phyloP scores from a whole-genome alignment of 768 basidiomycete genomes.

The Tricholoma matsutake region DNA sequence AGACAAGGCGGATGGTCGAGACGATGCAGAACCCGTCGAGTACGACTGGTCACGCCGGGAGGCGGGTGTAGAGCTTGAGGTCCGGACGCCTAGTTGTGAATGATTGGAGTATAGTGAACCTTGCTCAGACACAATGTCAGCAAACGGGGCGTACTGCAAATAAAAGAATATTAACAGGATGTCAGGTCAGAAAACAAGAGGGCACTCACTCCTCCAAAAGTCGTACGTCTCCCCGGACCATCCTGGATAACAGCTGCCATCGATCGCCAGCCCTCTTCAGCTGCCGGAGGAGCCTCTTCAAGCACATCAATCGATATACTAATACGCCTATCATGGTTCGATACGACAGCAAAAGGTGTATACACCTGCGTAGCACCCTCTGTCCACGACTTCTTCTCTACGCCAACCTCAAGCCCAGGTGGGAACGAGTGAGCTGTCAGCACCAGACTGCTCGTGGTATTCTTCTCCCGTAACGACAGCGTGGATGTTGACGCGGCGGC shows the following conservation, averaged over 20 bases:
- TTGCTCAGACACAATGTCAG: slow-evolving; percentile 50
- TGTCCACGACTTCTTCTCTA: slow-evolving; percentile 29
- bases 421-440: slow-evolving; percentile 28
- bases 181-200: slow-evolving; percentile 5
- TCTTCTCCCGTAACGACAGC: slow-evolving; percentile 33
- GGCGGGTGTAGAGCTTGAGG: slow-evolving; percentile 51
- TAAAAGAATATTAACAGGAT: slow-evolving; percentile 9
- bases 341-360: slow-evolving; percentile 10
- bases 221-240: slow-evolving; percentile 30
- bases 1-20: slow-evolving; percentile 48
- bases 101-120: slow-evolving; percentile 65
- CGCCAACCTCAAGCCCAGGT: slow-evolving; percentile 33
- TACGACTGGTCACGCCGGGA: slow-evolving; percentile 41
- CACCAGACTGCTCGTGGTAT: slow-evolving; percentile 30
- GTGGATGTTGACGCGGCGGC: slow-evolving; percentile 21
- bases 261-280: slow-evolving; percentile 59
- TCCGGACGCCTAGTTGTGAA: slow-evolving; percentile 48
- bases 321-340: slow-evolving; percentile 26
- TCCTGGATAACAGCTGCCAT: slow-evolving; percentile 39
- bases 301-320: slow-evolving; percentile 54
- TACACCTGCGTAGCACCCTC: slow-evolving; percentile 17
- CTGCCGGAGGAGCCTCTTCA: slow-evolving; percentile 66
- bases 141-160: slow-evolving; percentile 41
- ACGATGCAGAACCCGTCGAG: slow-evolving; percentile 52
- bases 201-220: slow-evolving; percentile 60